A percentile compares a stretch with the other conserved stretches of the same genome.
phyloP scores from a whole-genome alignment of 208 protist species.

The Naegleria fowleri region DNA sequence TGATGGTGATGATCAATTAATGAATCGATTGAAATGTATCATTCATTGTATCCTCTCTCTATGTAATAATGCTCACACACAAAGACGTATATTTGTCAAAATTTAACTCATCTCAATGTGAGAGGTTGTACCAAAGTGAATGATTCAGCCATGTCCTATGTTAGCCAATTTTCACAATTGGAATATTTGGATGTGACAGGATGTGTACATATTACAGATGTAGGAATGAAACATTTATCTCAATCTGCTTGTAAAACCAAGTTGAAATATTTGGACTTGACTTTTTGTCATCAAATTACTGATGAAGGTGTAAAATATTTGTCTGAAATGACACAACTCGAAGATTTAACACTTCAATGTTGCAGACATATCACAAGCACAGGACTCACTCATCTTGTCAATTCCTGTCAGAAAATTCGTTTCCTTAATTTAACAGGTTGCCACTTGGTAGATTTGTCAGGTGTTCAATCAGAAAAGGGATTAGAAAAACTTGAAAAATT shows the following conservation, averaged over 20 bases:
- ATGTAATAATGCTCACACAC: too few species aligned
- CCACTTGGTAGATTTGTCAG: background rate
- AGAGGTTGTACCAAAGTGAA: constrained; percentile 22
- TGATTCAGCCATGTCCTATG: background rate
- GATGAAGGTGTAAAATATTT: constrained; percentile 23
- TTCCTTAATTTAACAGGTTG: constrained; percentile 23
- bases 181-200: background rate
- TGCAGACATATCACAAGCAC: background rate
- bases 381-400: background rate
- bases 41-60: too few species aligned
- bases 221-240: background rate
- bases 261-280: constrained; percentile 17
- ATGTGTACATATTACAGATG: constrained; percentile 2
- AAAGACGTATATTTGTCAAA: constrained; percentile 16
- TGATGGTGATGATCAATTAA: too few species aligned
- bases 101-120: constrained; percentile 9
- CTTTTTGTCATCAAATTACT: constrained; percentile 28
- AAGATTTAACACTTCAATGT: background rate
- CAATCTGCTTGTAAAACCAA: background rate
- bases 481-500: background rate
- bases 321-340: background rate
- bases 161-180: constrained; percentile 4
- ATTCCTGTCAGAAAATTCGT: background rate
- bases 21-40: too few species aligned
- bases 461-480: background rate